phyloP scores from a whole-genome alignment of 2,329 filamentous ascomycete species.

The Fusarium virguliforme region DNA sequence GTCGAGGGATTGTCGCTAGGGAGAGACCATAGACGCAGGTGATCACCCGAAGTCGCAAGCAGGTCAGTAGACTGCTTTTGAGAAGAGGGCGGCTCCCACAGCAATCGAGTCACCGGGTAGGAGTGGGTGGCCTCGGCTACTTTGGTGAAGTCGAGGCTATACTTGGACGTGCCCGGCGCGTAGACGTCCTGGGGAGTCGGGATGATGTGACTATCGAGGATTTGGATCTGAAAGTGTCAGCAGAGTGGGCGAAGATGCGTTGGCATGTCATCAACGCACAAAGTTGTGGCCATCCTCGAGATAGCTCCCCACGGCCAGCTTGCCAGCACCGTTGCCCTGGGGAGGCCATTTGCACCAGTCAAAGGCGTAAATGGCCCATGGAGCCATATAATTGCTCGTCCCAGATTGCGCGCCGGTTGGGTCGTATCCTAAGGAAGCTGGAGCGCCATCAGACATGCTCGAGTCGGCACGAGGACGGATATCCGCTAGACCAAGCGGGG shows the following conservation, averaged over 20 bases:
- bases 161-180: slow-evolving; percentile 78
- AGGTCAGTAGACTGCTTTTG: slow-evolving; percentile 97
- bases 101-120: slow-evolving; percentile 93
- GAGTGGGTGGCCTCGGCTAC: slow-evolving; percentile 97
- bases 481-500: slow-evolving; percentile 90
- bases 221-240: slow-evolving; percentile 82
- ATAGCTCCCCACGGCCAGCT: slow-evolving; percentile 95
- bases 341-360: slow-evolving; percentile 99
- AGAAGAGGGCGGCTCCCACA: slow-evolving; percentile 96
- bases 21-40: slow-evolving; percentile 93
- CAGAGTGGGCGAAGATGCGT: slow-evolving; percentile 11
- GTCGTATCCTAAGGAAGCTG: slow-evolving; percentile 76
- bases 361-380: slow-evolving; percentile 96
- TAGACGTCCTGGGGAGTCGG: slow-evolving; percentile 80
- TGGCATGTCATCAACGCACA: slow-evolving; percentile 63
- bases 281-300: slow-evolving; percentile 99
- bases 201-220: slow-evolving; percentile 87
- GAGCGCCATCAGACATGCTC: slow-evolving; percentile 79
- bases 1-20: slow-evolving; percentile 76
- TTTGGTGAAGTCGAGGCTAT: slow-evolving; percentile 90
- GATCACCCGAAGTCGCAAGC: slow-evolving; percentile 94
- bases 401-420: slow-evolving; percentile 75
- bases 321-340: slow-evolving; percentile 84
- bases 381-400: slow-evolving; percentile 94
- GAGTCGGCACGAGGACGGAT: slow-evolving; percentile 91